Evolutionary conservation across 345 rosid genomes (phyloP).

Genomic region (Eucalyptus virginea): DNA sequence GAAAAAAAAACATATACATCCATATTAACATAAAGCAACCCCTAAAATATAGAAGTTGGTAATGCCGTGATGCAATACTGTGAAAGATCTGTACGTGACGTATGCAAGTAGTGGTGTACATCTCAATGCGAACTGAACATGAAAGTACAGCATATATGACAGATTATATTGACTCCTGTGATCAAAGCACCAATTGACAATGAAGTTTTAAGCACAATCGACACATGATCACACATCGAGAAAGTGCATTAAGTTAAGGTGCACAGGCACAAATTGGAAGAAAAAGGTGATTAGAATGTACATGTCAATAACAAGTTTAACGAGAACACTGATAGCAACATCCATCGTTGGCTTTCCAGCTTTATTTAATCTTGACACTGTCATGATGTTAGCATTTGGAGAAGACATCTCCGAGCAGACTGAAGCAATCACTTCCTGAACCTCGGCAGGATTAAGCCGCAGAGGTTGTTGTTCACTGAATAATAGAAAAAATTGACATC

Average conservation of each 20-base stretch:
- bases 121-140: background rate
- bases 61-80: background rate
- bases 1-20: background rate
- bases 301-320: conserved; percentile 97
- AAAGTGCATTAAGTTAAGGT: background rate
- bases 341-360: conserved; percentile 89
- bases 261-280: background rate
- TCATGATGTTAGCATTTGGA: conserved; percentile 43
- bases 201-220: background rate
- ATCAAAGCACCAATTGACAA: background rate
- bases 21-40: background rate
- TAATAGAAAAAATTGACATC: background rate
- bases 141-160: background rate
- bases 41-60: background rate
- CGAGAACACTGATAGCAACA: conserved; percentile 96
- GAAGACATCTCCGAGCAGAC: conserved; percentile 81
- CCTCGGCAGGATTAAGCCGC: conserved; percentile 76
- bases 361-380: conserved; percentile 65
- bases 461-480: conserved; percentile 97
- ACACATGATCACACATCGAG: background rate
- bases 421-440: conserved; percentile 92
- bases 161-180: background rate
- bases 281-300: conserved; percentile 13
- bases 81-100: background rate
- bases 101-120: background rate